Percentiles rank a stretch among this genome's conserved stretches.
These are phyloP conservation scores for Albifimbria verrucaria DNA, from an alignment of 2,329 filamentous ascomycete genomes.

Conservation along the genomic window DNA sequence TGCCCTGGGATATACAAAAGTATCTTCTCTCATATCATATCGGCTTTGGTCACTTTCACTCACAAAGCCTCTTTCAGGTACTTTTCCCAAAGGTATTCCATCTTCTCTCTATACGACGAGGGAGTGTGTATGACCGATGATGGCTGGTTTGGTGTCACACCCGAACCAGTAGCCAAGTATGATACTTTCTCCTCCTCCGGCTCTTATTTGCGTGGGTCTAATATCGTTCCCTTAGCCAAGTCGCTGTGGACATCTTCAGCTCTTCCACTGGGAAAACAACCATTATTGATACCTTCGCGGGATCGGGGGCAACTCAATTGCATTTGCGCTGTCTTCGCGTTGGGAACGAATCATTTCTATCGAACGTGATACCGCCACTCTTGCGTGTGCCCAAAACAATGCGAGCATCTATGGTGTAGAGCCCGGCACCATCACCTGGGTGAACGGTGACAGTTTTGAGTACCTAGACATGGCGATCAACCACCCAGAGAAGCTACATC, in stretches of 20 bases:
- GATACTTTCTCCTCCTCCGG: conserved; percentile 18
- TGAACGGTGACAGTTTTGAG: conserved; percentile 83
- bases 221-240: conserved; percentile 51
- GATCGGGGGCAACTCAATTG: conserved; percentile 90
- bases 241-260: conserved; percentile 67
- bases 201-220: conserved; percentile 2
- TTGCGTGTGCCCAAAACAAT: conserved; percentile 91
- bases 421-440: conserved; percentile 72
- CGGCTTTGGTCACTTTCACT: too few relatives aligned
- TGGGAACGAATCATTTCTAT: conserved; percentile 87
- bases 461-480: conserved; percentile 51
- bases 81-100: conserved; percentile 81
- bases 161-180: conserved; percentile 84
- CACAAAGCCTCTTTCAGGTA: conserved; percentile 55
- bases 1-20: conserved; percentile 85
- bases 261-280: conserved; percentile 55
- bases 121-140: conserved; percentile 89
- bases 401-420: conserved; percentile 78
- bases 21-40: conserved; percentile 32
- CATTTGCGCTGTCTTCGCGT: conserved; percentile 77
- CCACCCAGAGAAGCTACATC: conserved; percentile 31
- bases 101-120: conserved; percentile 84
- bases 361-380: conserved; percentile 74
- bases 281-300: conserved; percentile 85
- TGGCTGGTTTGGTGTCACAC: conserved; percentile 96